These are phyloP conservation scores for Gossypium bickii DNA, from an alignment of 345 rosid species.

Conservation along the genomic window DNA sequence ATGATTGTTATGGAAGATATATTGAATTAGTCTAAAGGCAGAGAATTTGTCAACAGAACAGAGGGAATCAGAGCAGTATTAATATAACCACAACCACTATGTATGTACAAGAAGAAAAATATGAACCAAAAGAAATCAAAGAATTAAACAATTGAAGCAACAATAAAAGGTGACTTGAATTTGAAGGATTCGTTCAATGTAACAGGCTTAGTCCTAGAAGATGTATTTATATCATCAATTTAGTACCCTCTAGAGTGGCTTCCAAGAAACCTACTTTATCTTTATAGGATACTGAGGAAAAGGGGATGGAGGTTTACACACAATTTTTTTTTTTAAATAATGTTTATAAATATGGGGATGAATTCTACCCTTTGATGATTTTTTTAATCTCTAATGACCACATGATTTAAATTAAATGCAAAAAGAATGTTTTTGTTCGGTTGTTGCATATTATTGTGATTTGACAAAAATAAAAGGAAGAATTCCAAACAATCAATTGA, in stretches of 20 bases:
- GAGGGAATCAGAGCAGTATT: background rate
- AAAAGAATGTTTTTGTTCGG: constrained; percentile 12
- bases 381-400: background rate
- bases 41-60: background rate
- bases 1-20: constrained; percentile 4
- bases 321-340: background rate
- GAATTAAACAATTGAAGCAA: constrained; percentile 6
- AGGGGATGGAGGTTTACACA: background rate
- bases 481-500: background rate
- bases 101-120: background rate
- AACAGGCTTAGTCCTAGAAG: constrained; percentile 22
- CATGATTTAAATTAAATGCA: background rate
- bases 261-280: constrained; percentile 55
- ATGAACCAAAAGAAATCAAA: background rate
- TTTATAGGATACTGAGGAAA: constrained; percentile 7
- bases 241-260: constrained; percentile 50
- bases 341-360: background rate
- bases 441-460: background rate
- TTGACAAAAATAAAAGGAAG: background rate
- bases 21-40: background rate
- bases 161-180: constrained; percentile 29
- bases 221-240: constrained; percentile 30
- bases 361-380: background rate
- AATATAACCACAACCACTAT: background rate
- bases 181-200: constrained; percentile 35